phyloP scores from a whole-genome alignment of 176 grass and related monocot species.

The Raddia distichophylla region DNA sequence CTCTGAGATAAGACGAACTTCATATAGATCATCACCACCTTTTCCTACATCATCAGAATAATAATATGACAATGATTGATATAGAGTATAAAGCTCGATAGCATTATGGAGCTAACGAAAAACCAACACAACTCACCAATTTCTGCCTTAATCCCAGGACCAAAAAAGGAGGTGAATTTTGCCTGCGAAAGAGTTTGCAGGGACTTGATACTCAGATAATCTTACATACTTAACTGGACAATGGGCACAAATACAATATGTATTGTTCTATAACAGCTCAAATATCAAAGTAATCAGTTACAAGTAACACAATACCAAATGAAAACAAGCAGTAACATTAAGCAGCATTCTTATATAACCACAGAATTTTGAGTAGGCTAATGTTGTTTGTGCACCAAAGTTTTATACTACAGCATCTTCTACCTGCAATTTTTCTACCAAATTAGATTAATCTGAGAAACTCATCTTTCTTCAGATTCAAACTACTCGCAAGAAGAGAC shows the following conservation, averaged over 20 bases:
- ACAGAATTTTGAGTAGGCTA: neutral
- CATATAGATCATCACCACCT: conserved; percentile 50
- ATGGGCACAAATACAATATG: neutral
- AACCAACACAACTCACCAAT: conserved; percentile 47
- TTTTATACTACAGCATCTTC: conserved; percentile 2
- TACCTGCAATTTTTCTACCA: neutral
- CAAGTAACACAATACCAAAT: neutral
- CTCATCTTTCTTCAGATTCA: conserved; percentile 9
- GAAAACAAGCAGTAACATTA: neutral
- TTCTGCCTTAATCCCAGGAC: conserved; percentile 62
- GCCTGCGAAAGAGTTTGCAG: conserved; percentile 31
- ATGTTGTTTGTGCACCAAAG: conserved; percentile 13
- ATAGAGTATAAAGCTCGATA: neutral
- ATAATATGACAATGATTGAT: neutral
- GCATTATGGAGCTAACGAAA: conserved; percentile 26
- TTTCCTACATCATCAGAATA: conserved; percentile 36
- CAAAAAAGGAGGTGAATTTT: conserved; percentile 69
- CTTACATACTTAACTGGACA: neutral
- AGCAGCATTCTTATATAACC: neutral
- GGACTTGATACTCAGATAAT: conserved; percentile 18
- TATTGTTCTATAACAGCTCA: neutral
- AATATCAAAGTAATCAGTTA: neutral
- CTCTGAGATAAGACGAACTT: conserved; percentile 63
- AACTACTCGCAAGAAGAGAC: conserved; percentile 12
- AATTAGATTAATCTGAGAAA: conserved; percentile 13